Evolutionary conservation across 192 early-diverging fungal species (phyloP).

Genomic region (Podila epigama): DNA sequence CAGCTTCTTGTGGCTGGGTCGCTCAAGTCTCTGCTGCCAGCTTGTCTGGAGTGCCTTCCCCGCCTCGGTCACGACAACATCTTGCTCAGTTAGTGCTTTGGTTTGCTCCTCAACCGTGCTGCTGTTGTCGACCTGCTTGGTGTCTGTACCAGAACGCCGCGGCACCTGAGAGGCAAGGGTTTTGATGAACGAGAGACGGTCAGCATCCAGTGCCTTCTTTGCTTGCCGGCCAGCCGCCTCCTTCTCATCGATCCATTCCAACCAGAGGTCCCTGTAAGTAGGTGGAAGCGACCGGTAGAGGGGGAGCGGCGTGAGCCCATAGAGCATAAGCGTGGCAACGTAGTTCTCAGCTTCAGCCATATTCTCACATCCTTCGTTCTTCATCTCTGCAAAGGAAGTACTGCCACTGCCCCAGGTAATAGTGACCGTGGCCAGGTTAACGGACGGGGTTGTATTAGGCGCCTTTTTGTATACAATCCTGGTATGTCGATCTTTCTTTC

Average conservation of each 20-base stretch:
- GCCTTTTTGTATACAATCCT: constrained; percentile 31
- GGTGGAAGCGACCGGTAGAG: constrained; percentile 63
- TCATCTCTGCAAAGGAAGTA: constrained; percentile 19
- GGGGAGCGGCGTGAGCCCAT: constrained; percentile 52
- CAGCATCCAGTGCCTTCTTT: constrained; percentile 30
- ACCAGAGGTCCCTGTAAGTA: constrained; percentile 67
- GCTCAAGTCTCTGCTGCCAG: constrained; percentile 22
- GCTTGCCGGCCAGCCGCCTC: constrained; percentile 33
- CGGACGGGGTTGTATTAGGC: neutral
- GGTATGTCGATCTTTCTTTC: constrained; percentile 41
- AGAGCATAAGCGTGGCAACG: constrained; percentile 60
- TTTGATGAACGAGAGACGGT: constrained; percentile 41
- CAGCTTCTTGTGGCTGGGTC: constrained; percentile 29
- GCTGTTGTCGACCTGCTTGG: neutral
- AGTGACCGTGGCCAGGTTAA: constrained; percentile 14
- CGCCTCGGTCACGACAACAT: constrained; percentile 11
- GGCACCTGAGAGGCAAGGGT: constrained; percentile 23
- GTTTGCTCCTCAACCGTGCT: neutral
- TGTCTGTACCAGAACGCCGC: neutral
- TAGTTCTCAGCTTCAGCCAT: constrained; percentile 59
- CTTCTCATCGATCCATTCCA: constrained; percentile 55
- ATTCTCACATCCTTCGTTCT: constrained; percentile 47
- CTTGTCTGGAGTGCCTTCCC: constrained; percentile 25
- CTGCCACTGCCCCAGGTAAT: constrained; percentile 42
- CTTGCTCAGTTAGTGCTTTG: neutral